A percentile compares a stretch with the other conserved stretches of the same genome.
phyloP scores from a whole-genome alignment of 2,329 filamentous ascomycete species.

The Colletotrichum simmondsii region DNA sequence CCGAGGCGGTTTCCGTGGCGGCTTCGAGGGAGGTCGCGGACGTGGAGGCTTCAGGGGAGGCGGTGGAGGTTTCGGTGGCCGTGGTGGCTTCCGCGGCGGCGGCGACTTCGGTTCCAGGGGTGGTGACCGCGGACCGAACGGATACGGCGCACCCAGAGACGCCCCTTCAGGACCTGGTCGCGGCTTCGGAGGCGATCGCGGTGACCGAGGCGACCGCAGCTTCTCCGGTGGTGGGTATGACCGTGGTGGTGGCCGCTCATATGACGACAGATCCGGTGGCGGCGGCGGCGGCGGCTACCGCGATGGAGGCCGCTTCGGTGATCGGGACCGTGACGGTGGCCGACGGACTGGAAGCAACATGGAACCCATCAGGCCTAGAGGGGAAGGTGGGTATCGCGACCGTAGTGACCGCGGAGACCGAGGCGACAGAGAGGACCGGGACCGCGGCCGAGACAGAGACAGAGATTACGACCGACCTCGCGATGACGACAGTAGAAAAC shows the following conservation, averaged over 20 bases:
- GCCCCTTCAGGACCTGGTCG: conserved; percentile 68
- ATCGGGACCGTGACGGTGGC: conserved; percentile 40
- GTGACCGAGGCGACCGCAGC: conserved; percentile 58
- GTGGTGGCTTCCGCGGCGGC: conserved; percentile 59
- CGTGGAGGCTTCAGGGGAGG: conserved; percentile 55
- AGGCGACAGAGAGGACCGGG: conserved; percentile 55
- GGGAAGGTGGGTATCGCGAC: conserved; percentile 66
- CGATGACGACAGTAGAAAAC: conserved; percentile 71
- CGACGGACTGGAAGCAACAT: conserved; percentile 80
- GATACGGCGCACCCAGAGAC: conserved; percentile 63
- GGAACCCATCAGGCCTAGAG: conserved; percentile 78
- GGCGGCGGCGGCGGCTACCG: conserved; percentile 55
- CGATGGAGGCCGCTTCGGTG: conserved; percentile 42
- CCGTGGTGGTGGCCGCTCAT: conserved; percentile 67
- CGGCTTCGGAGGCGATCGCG: conserved; percentile 55
- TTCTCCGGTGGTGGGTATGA: conserved; percentile 63
- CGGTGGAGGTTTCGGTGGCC: conserved; percentile 64
- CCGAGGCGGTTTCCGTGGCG: conserved; percentile 57
- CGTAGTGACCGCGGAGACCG: conserved; percentile 56
- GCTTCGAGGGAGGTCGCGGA: conserved; percentile 46
- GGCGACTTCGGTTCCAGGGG: conserved; percentile 59
- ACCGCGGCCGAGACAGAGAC: conserved; percentile 58
- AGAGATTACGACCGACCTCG: conserved; percentile 65
- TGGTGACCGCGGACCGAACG: conserved; percentile 53
- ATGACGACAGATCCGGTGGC: conserved; percentile 65